Evolutionary conservation across 305 asterid genomes (phyloP), one percentile per base, ranked within the genome.

Genomic region (Euphrasia arctica): DNA sequence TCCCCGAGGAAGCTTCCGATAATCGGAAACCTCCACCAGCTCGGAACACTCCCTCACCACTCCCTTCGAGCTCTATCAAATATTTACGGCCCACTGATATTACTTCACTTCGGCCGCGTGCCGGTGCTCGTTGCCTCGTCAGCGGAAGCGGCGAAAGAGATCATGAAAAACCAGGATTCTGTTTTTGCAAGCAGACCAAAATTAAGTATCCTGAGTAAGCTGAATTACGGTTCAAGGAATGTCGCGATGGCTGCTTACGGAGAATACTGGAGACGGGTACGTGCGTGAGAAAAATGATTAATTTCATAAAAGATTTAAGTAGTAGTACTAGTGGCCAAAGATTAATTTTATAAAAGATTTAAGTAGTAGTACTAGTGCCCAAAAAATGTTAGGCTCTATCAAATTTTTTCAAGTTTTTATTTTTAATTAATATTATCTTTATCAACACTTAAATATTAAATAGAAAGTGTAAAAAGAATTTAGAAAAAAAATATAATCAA

Each of bases 91-190:
- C 79, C 73, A 0, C 63, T 82, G 7, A 84, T 89, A 85, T 68
- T 82, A 0, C 84, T 86, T 8, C 78, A 77, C 13, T 48, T 48
- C 13, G 54, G 54, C 22, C 15, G 54, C 18, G 18, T 14, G 15
- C 54, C 22, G 4, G 54, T 48, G 54, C 54, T 48, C 18, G 4
- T 48, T 2, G 54, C 18, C 54, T 48, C 18, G 54, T 48, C 95
- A 4, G 78, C 85, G 0, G 81, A 75, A 0, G 81, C 76, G 9
- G 96, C 96, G 0, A 52, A 70, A 0, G 71, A 76, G 62, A 76
- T 86, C 70, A 79, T 89, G 92, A 84, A 79, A 71, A 77, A 64
- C 15, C 83, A 83, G 31, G 91, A 85, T 39, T 13, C 73, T 0
- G 28, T 62, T 8, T 88, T 85, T 61, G 47, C 82, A 1, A 74